Base-by-base conservation (phyloP, 164 flowering plant genomes). In the Kalanchoe fedtschenkoi region DNA sequence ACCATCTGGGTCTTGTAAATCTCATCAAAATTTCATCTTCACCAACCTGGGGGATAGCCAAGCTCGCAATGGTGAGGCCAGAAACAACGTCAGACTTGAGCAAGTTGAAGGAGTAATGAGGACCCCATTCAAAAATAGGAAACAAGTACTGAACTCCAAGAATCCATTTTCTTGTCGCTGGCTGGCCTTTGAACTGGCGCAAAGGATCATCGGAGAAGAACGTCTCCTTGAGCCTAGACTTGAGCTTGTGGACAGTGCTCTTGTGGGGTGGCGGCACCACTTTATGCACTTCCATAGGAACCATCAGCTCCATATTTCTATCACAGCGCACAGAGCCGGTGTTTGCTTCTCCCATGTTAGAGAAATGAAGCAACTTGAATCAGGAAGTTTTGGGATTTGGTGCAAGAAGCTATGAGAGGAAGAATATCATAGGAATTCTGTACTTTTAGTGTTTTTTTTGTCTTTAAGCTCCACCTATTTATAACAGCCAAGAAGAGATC, bases 141-240 rank as follows among this genome's bases (percentile, higher is more conserved):
- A 91, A 87, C 38, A 89, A 4, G 60, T 80, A 91, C 53, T 86
- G 90, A 68, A 76, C 74, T 2, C 69, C 90, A 55, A 91, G 81
- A 13, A 85, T 39, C 63, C 70, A 70, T 66, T 81, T 81, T 60
- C 22, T 76, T 38, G 33, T 62, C 34, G n/a, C 1, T 0, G 85
- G 9, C 59, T 87, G 85, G 29, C 87, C 87, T 66, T 80, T 81
- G 80, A 91, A 89, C 61, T 84, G 90, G 62, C 86, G 81, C 26
- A 89, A 65, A 39, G 98, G 98, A 68, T 91, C 98, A 67, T 91
- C 98, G 0, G 98, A 86, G 71, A 91, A 88, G 72, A 91, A 89
- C 39, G 84, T 89, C 46, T 91, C 98, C 44, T 76, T 81, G 58
- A 88, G 81, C 58, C 83, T 79, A 61, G 35, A 32, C 68, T 71